phyloP scores from a whole-genome alignment of 495 filamentous ascomycete species.

The Clohesyomyces aquaticus region DNA sequence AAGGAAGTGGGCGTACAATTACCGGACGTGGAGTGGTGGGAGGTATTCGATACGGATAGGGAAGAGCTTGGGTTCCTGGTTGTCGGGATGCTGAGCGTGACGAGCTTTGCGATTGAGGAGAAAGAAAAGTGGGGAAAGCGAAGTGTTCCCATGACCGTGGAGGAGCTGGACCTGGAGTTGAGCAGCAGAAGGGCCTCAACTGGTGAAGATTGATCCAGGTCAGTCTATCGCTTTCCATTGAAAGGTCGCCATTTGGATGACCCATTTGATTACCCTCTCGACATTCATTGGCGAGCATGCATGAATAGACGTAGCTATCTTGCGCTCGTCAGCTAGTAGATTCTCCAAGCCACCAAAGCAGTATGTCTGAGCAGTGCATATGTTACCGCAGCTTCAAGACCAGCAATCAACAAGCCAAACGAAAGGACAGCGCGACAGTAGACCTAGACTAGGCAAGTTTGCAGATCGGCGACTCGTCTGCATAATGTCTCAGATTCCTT shows the following conservation, averaged over 20 bases:
- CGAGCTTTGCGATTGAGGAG: slow-evolving; percentile 66
- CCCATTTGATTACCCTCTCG: background rate
- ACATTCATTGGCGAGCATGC: too few species aligned
- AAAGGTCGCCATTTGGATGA: background rate
- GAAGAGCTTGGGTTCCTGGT: slow-evolving; percentile 95
- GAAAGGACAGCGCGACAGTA: background rate
- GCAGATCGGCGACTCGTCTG: background rate
- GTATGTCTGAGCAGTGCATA: too few species aligned
- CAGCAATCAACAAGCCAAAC: too few species aligned
- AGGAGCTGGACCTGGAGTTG: slow-evolving; percentile 64
- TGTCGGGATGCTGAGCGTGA: slow-evolving; percentile 79
- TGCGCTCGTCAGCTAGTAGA: too few species aligned
- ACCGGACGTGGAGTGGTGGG: slow-evolving; percentile 89
- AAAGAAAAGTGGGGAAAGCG: slow-evolving; percentile 52
- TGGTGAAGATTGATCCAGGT: slow-evolving; percentile 20
- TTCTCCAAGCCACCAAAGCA: too few species aligned
- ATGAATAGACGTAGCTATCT: too few species aligned
- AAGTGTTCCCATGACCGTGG: slow-evolving; percentile 52
- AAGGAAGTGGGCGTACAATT: slow-evolving; percentile 75
- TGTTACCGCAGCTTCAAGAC: too few species aligned
- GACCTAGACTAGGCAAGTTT: background rate
- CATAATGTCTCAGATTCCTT: background rate
- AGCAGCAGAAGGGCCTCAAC: slow-evolving; percentile 55
- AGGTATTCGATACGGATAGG: slow-evolving; percentile 95
- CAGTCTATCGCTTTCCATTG: background rate